Base-by-base conservation (phyloP, 2,329 filamentous ascomycete species). In the Colletotrichum tamarilloi region DNA sequence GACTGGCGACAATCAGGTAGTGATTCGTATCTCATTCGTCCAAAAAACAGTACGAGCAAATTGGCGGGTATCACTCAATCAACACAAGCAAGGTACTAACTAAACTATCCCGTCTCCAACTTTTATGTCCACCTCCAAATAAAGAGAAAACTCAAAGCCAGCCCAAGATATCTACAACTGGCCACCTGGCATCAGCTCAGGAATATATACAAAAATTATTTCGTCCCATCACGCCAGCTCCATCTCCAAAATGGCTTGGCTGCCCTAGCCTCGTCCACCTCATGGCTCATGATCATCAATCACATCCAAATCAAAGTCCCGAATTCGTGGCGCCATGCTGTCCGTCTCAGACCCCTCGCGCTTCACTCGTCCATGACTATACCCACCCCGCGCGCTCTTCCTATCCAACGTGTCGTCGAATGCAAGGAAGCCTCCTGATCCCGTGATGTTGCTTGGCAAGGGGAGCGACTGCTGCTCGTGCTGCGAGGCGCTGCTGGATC, bases 231-330 rank as follows among this genome's bases (percentile, higher is more conserved):
- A 32, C 46, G 35, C 19, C 12, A 4, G 6, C 35, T 12, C 16
- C 24, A 24, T 16, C 35, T 5, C 22, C 19, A n/a, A n/a, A 4
- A 28, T 28, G 22, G 49, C 32, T 26, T 26, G 30, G 11, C 28
- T 28, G 19, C 32, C 32, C 35, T 11, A n/a, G 4, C 30, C 16
- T 35, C 26, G n/a, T 59, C 16, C 55, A 19, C 42, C 49, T 74
- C 59, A 81, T 42, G 78, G 77, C 66, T 75, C 78, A 19, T 78
- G 75, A 69, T 79, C 78, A 55, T 82, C 79, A 72, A 81, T 78
- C 53, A 81, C 78, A 71, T 80, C 78, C 76, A 83, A 73, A 73
- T 84, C 82, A 79, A 84, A 84, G 74, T 84, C 82, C 67, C 78
- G 76, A 53, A 84, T 83, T 57, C 80, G 73, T 58, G 80, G 80